phyloP scores from a whole-genome alignment of 2,329 filamentous ascomycete genomes.

The Verticillium isaacii region DNA sequence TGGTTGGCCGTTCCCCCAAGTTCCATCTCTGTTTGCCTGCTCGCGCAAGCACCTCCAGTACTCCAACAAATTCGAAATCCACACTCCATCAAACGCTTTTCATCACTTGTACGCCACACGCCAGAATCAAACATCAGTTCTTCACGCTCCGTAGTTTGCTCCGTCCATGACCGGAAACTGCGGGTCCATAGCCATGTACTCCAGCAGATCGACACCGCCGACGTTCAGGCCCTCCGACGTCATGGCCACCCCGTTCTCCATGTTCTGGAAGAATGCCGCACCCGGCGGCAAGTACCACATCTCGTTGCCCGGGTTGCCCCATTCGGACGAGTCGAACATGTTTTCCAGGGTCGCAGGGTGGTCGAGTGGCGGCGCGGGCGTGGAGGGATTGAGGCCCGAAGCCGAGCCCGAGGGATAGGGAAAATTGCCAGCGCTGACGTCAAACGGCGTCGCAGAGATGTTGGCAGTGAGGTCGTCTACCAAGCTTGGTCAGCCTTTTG shows the following conservation, averaged over 20 bases:
- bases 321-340: conserved; percentile 44
- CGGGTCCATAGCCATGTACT: conserved; percentile 62
- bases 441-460: conserved; percentile 61
- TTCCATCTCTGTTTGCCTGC: neutral
- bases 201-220: conserved; percentile 60
- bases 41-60: neutral
- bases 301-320: conserved; percentile 50
- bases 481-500: conserved; percentile 14
- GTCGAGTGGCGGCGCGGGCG: conserved; percentile 38
- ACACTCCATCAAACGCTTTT: too few relatives aligned
- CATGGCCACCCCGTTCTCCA: conserved; percentile 60
- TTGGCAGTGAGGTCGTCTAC: conserved; percentile 30
- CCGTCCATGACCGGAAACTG: conserved; percentile 29
- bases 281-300: conserved; percentile 66
- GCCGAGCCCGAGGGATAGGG: conserved; percentile 43
- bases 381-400: conserved; percentile 44
- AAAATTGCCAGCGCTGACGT: conserved; percentile 50
- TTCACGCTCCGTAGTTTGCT: neutral
- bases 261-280: conserved; percentile 60
- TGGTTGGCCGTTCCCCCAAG: neutral
- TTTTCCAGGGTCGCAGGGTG: conserved; percentile 21
- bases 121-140: neutral
- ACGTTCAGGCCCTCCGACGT: conserved; percentile 64
- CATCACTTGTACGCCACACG: conserved; percentile 1
- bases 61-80: neutral